Evolutionary conservation across 371 early-diverging fungal genomes (phyloP).

Genomic region (Mucor plumbeus): DNA sequence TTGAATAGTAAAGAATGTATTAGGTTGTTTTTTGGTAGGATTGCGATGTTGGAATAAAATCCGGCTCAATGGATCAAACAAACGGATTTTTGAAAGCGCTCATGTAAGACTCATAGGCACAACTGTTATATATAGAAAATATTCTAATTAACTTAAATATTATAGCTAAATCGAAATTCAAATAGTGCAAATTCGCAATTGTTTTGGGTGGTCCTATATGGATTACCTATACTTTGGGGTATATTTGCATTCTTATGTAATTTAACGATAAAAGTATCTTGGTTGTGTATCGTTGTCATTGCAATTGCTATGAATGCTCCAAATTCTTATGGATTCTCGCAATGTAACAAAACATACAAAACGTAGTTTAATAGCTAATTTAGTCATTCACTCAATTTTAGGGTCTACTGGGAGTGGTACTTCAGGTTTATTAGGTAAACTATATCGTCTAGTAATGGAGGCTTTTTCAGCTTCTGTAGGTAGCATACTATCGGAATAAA

Average conservation of each 20-base stretch:
- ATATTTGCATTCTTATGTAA: constrained; percentile 79
- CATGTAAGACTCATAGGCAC: constrained; percentile 58
- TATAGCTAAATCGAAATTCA: constrained; percentile 63
- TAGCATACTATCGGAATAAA: constrained; percentile 4
- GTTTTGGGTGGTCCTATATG: constrained; percentile 91
- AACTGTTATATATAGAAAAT: neutral
- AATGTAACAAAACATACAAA: constrained; percentile 91
- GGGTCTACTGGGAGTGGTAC: constrained; percentile 36
- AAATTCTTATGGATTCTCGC: constrained; percentile 89
- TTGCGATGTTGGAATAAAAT: constrained; percentile 98
- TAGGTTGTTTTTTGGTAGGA: constrained; percentile 93
- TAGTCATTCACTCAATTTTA: constrained; percentile 43
- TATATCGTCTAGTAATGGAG: constrained; percentile 35
- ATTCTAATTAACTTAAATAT: too few species aligned
- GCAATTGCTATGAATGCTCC: constrained; percentile 83
- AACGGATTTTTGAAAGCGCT: constrained; percentile 93
- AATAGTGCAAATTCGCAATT: constrained; percentile 87
- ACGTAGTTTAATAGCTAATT: constrained; percentile 58
- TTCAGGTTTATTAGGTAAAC: constrained; percentile 41
- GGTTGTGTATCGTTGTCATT: constrained; percentile 86
- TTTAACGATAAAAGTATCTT: constrained; percentile 69
- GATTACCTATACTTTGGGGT: constrained; percentile 82
- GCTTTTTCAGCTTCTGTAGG: constrained; percentile 30
- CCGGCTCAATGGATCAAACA: constrained; percentile 86
- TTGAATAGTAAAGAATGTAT: constrained; percentile 97